Base-by-base conservation (phyloP, 306 rosid species). In the Comarum palustre region DNA sequence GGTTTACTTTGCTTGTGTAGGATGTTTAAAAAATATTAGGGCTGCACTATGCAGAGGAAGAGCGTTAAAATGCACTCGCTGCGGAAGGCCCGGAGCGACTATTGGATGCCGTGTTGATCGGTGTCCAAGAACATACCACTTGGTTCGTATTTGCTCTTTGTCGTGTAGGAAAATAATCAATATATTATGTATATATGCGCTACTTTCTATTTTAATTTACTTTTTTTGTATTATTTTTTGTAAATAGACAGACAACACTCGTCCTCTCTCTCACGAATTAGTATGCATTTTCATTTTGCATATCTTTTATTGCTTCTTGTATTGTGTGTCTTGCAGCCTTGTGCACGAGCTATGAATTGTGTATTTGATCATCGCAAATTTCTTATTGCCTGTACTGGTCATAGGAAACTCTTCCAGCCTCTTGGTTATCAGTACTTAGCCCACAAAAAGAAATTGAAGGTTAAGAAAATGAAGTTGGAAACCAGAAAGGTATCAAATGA, bases 1-100 rank as follows among this genome's bases (percentile, higher is more conserved):
- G 98, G 98, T 94, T 73, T 94, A 94, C 83, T 94, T 94, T 88
- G 97, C 98, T 80, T 94, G 96, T 77, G 82, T 94, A 90, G 98
- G 98, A 59, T 86, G 98, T 85, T 89, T 94, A 77, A 94, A 89
- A 83, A 94, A 91, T 83, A 90, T 91, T 75, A 88, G 97, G 81
- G 98, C 97, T 73, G 98, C 97, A 29, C 97, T 94, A 77, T 88
- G 84, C 78, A 87, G 98, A 84, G 98, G 98, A 81, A 89, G 92
- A 71, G 97, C 92, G 67, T 84, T 94, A 83, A 94, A 94, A 82
- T 94, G 98, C 87, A 89, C 96, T 48, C 92, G 96, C 31, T 94
- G 98, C 60, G 96, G 96, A 77, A 81, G 98, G 82, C 91, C 92
- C 73, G 98, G 98, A 72, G 98, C 98, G 4, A 94, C 98, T 70